A percentile compares a stretch with the other conserved stretches of the same genome.
phyloP scores from a whole-genome alignment of 148 eudicot species.

The Nepenthes mirabilis region DNA sequence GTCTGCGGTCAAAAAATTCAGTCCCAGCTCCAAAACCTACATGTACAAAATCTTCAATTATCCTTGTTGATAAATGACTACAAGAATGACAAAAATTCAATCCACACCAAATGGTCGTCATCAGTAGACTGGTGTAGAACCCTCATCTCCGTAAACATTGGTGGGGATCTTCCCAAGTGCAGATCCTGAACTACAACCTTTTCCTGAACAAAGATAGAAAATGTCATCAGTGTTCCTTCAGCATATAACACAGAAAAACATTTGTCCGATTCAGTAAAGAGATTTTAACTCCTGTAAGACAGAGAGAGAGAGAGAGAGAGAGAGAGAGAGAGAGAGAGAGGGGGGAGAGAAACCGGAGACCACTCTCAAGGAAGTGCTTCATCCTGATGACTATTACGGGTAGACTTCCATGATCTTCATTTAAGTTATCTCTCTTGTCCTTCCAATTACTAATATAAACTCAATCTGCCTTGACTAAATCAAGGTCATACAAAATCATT shows the following conservation, averaged over 20 bases:
- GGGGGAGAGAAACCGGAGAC: no score
- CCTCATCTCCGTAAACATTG: constrained; percentile 81
- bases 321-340: no score
- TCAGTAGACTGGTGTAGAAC: constrained; percentile 57
- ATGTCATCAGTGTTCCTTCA: constrained; percentile 4
- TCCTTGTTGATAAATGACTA: background rate
- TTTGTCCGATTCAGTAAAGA: background rate
- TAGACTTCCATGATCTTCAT: no score
- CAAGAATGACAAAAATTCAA: background rate
- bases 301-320: no score
- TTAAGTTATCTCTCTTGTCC: no score
- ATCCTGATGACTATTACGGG: no score
- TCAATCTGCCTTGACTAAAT: no score
- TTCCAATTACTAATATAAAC: no score
- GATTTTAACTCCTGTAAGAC: no score
- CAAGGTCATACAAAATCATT: no score
- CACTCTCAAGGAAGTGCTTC: no score
- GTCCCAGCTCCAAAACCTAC: constrained; percentile 82
- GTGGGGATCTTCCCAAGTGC: constrained; percentile 86
- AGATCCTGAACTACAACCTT: constrained; percentile 55
- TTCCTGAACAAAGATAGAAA: constrained; percentile 29
- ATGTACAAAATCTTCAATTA: constrained; percentile 1
- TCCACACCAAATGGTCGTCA: constrained; percentile 84
- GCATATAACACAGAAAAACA: background rate
- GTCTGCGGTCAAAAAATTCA: constrained; percentile 83